Conservation (phyloP, 768 basidiomycete genomes). For the Auriscalpium microsporum region DNA sequence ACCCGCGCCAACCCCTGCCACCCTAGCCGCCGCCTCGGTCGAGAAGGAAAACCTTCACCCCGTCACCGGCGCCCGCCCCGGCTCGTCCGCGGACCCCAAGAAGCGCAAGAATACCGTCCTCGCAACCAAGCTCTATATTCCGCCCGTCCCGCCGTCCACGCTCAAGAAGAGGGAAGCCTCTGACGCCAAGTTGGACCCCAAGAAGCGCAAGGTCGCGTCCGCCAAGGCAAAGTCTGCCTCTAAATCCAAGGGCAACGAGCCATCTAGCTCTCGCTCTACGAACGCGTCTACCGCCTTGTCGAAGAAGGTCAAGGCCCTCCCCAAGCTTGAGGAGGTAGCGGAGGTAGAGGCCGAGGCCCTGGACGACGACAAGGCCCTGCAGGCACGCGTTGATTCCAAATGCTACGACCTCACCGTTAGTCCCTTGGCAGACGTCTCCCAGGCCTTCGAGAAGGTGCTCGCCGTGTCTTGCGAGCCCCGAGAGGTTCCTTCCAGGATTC, state of each 20-base stretch:
- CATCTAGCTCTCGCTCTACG: slow-evolving; percentile 9
- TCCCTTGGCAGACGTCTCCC: slow-evolving; percentile 68
- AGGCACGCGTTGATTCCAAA: slow-evolving; percentile 57
- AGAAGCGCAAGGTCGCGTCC: slow-evolving; percentile 51
- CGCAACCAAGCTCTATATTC: slow-evolving; percentile 39
- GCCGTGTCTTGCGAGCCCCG: slow-evolving; percentile 10
- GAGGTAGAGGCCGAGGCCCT: slow-evolving; percentile 47
- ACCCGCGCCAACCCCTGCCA: slow-evolving; percentile 22
- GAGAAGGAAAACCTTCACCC: slow-evolving; percentile 82
- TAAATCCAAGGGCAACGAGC: background rate
- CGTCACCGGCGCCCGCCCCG: slow-evolving; percentile 56
- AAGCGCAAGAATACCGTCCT: slow-evolving; percentile 58
- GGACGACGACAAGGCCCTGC: slow-evolving; percentile 35
- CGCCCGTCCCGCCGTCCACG: slow-evolving; percentile 19
- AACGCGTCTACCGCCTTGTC: slow-evolving; percentile 1
- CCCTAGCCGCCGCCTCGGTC: slow-evolving; percentile 14
- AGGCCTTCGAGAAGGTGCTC: slow-evolving; percentile 46
- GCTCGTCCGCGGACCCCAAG: slow-evolving; percentile 34
- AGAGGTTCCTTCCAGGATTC: background rate
- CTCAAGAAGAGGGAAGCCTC: slow-evolving; percentile 38
- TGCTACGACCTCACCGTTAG: slow-evolving; percentile 76
- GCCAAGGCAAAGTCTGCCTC: slow-evolving; percentile 15
- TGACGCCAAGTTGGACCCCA: slow-evolving; percentile 36
- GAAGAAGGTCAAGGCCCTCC: background rate
- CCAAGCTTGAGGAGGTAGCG: slow-evolving; percentile 46